Evolutionary conservation across 129 eudicot species (phyloP).

Genomic region (Lactuca sativa): DNA sequence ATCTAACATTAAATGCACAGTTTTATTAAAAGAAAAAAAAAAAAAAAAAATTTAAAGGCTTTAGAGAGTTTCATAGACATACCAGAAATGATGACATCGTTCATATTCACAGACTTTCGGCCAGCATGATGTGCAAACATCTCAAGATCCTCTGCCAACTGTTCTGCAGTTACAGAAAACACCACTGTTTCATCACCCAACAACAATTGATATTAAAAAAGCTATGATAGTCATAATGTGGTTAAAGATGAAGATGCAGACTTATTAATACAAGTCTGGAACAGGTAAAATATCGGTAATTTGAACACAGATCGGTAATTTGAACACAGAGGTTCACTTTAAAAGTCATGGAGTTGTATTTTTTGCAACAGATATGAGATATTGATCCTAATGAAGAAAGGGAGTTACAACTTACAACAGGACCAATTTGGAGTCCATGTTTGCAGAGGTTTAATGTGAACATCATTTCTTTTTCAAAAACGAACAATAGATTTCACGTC

Average conservation of each 20-base stretch:
- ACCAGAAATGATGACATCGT: constrained; percentile 88
- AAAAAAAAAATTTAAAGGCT: background rate
- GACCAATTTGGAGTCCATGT: background rate
- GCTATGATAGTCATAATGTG: background rate
- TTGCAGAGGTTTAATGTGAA: background rate
- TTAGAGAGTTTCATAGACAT: constrained; percentile 21
- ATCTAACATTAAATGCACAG: background rate
- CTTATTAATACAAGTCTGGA: background rate
- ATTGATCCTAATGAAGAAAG: background rate
- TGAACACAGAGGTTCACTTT: background rate
- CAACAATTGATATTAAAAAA: background rate
- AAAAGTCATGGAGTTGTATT: background rate
- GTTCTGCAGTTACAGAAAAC: constrained; percentile 47
- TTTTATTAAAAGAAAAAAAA: background rate
- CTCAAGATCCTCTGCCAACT: constrained; percentile 87
- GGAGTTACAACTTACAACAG: background rate
- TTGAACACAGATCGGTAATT: background rate
- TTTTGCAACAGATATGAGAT: no score
- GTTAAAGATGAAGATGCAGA: constrained; percentile 6
- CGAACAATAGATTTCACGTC: background rate
- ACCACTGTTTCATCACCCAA: constrained; percentile 1
- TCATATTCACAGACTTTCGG: constrained; percentile 78
- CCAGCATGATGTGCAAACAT: constrained; percentile 84
- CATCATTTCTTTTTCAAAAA: background rate
- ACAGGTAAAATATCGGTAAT: constrained; percentile 14